Evolutionary conservation across 352 stramenopile species (phyloP), one percentile per base, ranked within the genome.

Genomic region (Phytopythium ostracodes): DNA sequence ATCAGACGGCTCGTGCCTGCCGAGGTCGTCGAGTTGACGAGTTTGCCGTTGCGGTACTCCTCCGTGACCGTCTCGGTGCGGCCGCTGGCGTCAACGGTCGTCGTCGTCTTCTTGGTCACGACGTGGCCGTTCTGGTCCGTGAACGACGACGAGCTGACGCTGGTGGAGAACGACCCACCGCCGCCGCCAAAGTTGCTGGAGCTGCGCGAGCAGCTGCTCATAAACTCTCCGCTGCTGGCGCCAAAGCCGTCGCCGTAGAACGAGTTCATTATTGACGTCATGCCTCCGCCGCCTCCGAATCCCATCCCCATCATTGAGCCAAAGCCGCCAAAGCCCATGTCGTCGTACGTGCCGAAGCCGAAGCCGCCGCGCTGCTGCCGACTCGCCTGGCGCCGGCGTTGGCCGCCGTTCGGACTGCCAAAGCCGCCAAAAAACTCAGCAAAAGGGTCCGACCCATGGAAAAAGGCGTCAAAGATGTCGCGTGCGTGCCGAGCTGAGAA

Each of bases 61-160:
- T 94, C 83, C 25, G 79, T 89, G 15, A 84, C 56, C 3, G 79
- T 88, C 63, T 91, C 76, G 0, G 67, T 66, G 8, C 72, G 71
- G 25, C 85, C 85, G 60, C 85, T 76, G 0, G 70, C 33, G 18
- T 76, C 76, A 5, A 71, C 72, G 0, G 75, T 92, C 6, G 81
- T 90, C 31, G 73, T 91, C 43, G 81, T 92, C 67, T 87, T 91
- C 60, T 86, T 85, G 8, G 70, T 90, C n/a, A 94, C 71, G n/a
- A 81, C 58, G 40, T 87, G 76, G 9, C 85, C 85, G 53, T 79
- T 88, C 24, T 68, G 79, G 52, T 94, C 81, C 14, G 73, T 89
- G 62, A 75, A 88, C 51, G 75, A 81, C 10, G 85, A 91, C 62
- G 77, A 80, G 51, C 77, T 91, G 38, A 87, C 75, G 44, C 73